A percentile compares a stretch with the other conserved stretches of the same genome.
These are phyloP conservation scores for Urostyla sp. DNA, from an alignment of 73 alveolate genomes.

Conservation along the genomic window DNA sequence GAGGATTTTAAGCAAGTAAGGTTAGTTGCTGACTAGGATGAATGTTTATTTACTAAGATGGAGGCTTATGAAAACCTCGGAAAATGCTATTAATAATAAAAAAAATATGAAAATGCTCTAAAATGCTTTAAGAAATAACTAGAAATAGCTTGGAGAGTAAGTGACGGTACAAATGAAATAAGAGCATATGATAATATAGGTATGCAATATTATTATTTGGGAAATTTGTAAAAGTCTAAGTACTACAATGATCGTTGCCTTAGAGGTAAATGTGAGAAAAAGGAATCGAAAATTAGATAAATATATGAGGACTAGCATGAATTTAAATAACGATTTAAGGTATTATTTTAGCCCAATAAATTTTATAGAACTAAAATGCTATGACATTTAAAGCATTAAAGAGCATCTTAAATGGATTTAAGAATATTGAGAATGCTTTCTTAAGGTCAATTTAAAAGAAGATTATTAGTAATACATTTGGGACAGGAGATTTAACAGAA, in stretches of 20 bases:
- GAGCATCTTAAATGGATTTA: constrained; percentile 17
- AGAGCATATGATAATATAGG: constrained; percentile 59
- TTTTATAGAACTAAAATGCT: constrained; percentile 7
- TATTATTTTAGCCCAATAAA: not conserved
- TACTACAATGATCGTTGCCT: constrained; percentile 60
- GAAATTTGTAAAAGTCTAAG: constrained; percentile 64
- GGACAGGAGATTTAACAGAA: constrained; percentile 30
- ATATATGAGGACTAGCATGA: constrained; percentile 42
- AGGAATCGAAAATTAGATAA: constrained; percentile 54
- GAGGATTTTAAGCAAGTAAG: constrained; percentile 18
- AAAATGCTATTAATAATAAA: constrained; percentile 54
- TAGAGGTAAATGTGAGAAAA: constrained; percentile 62
- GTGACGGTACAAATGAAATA: constrained; percentile 46
- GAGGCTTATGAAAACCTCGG: constrained; percentile 60
- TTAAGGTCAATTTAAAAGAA: constrained; percentile 19
- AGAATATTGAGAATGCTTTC: constrained; percentile 3
- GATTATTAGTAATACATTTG: constrained; percentile 12
- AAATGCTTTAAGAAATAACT: constrained; percentile 62
- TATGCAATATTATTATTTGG: constrained; percentile 58
- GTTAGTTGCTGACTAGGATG: constrained; percentile 42
- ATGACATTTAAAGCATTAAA: constrained; percentile 37
- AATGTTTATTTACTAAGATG: constrained; percentile 27
- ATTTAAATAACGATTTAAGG: not conserved
- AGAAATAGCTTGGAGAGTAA: constrained; percentile 64
- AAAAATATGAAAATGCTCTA: constrained; percentile 64